Evolutionary conservation across 768 basidiomycete species (phyloP).

Genomic region (Leccinum boreale): DNA sequence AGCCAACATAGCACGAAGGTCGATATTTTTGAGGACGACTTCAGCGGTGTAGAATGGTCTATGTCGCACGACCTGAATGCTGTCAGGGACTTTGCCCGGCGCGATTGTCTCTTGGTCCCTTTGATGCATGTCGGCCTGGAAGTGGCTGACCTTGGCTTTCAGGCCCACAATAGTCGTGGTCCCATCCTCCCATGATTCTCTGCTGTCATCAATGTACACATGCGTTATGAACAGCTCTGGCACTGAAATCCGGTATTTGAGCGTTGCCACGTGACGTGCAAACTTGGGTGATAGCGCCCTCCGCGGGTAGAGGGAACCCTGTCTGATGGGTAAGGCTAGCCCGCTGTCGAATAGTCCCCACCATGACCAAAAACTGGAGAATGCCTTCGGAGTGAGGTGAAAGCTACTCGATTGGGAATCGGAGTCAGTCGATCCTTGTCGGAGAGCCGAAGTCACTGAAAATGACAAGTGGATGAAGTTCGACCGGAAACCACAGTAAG

Average conservation of each 20-base stretch:
- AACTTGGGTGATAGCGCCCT: constrained; percentile 81
- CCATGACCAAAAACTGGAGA: constrained; percentile 92
- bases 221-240: constrained; percentile 83
- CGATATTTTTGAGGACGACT: constrained; percentile 71
- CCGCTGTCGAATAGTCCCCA: constrained; percentile 80
- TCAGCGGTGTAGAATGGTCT: constrained; percentile 90
- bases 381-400: constrained; percentile 81
- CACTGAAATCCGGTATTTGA: constrained; percentile 84
- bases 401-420: constrained; percentile 57
- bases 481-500: constrained; percentile 85
- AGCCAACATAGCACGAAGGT: constrained; percentile 76
- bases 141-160: constrained; percentile 76
- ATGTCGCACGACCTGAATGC: constrained; percentile 60
- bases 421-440: constrained; percentile 14
- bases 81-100: constrained; percentile 51
- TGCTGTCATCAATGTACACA: constrained; percentile 76
- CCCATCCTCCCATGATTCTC: constrained; percentile 79
- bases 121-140: constrained; percentile 92
- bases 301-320: constrained; percentile 77
- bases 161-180: constrained; percentile 79
- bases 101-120: constrained; percentile 76
- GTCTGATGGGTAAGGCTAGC: constrained; percentile 80
- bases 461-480: constrained; percentile 92
- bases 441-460: constrained; percentile 71
- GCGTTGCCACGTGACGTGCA: constrained; percentile 80